A percentile compares a stretch with the other conserved stretches of the same genome.
phyloP scores from a whole-genome alignment of 805 yeast genomes.

The Candida sithepensis region DNA sequence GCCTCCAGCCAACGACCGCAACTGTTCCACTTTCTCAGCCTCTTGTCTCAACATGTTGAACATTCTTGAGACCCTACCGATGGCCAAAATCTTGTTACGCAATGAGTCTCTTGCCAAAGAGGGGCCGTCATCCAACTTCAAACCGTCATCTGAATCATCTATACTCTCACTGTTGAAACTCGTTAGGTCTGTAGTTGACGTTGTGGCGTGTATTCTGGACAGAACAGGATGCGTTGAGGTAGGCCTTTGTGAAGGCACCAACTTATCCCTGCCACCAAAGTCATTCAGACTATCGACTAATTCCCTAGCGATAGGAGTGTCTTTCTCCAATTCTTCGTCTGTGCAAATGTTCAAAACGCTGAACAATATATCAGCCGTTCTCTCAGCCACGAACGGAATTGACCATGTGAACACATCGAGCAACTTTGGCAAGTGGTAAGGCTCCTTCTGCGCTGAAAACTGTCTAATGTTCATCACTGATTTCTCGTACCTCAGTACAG shows the following conservation, averaged over 20 bases:
- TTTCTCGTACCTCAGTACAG: slow-evolving; percentile 85
- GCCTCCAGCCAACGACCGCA: slow-evolving; percentile 72
- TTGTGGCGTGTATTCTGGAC: slow-evolving; percentile 1
- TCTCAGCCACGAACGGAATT: slow-evolving; percentile 94
- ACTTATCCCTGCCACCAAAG: slow-evolving; percentile 7
- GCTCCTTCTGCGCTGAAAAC: slow-evolving; percentile 90
- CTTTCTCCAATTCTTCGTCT: slow-evolving; percentile 87
- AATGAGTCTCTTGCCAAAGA: slow-evolving; percentile 41
- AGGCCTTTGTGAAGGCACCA: neutral
- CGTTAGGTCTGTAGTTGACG: slow-evolving; percentile 4
- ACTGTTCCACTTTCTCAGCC: slow-evolving; percentile 79
- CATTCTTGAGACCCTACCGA: slow-evolving; percentile 95
- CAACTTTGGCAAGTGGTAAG: slow-evolving; percentile 94
- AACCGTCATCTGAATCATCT: slow-evolving; percentile 15
- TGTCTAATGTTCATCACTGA: slow-evolving; percentile 94
- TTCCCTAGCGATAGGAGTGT: slow-evolving; percentile 48
- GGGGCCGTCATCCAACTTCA: slow-evolving; percentile 8
- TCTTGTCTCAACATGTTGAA: slow-evolving; percentile 86
- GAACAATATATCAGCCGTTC: slow-evolving; percentile 89
- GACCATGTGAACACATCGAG: slow-evolving; percentile 99
- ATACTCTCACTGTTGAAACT: too few relatives aligned
- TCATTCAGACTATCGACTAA: slow-evolving; percentile 32
- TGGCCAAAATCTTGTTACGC: slow-evolving; percentile 87
- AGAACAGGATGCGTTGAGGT: neutral
- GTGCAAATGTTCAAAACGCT: slow-evolving; percentile 90